Percentiles rank a stretch among this genome's conserved stretches.
Evolutionary conservation across 2,329 filamentous ascomycete genomes (phyloP).

Genomic region (Trichoderma hamatum): DNA sequence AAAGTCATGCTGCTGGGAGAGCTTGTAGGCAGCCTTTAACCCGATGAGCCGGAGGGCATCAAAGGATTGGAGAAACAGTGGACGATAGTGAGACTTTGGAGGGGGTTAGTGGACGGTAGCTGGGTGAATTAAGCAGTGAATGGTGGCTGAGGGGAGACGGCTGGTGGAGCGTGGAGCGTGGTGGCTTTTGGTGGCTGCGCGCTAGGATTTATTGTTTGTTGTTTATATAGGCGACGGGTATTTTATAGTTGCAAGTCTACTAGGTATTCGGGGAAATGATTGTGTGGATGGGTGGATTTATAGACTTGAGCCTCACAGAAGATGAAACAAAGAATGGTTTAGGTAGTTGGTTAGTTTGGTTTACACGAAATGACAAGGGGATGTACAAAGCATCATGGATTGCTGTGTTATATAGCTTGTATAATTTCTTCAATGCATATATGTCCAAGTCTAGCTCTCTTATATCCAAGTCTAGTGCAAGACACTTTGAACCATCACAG

Average conservation of each 20-base stretch:
- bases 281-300: neutral
- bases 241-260: neutral
- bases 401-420: neutral
- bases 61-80: conserved; percentile 11
- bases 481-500: neutral
- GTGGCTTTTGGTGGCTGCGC: conserved; percentile 1
- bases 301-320: neutral
- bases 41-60: conserved; percentile 14
- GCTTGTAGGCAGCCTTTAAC: neutral
- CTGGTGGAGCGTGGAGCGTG: neutral
- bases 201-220: conserved; percentile 5
- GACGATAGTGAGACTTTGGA: conserved; percentile 5
- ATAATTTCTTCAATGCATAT: neutral
- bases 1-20: neutral
- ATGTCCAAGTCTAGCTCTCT: too few relatives aligned
- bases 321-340: too few relatives aligned
- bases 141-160: neutral
- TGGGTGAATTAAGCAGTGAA: neutral
- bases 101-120: neutral
- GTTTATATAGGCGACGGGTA: conserved; percentile 18
- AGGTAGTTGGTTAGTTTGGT: too few relatives aligned
- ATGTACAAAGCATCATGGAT: too few relatives aligned
- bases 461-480: neutral
- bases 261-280: too few relatives aligned
- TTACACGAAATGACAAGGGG: too few relatives aligned